A percentile compares a stretch with the other conserved stretches of the same genome.
These are phyloP conservation scores for Achlya hypogyna DNA, from an alignment of 352 stramenopile genomes.

Conservation along the genomic window DNA sequence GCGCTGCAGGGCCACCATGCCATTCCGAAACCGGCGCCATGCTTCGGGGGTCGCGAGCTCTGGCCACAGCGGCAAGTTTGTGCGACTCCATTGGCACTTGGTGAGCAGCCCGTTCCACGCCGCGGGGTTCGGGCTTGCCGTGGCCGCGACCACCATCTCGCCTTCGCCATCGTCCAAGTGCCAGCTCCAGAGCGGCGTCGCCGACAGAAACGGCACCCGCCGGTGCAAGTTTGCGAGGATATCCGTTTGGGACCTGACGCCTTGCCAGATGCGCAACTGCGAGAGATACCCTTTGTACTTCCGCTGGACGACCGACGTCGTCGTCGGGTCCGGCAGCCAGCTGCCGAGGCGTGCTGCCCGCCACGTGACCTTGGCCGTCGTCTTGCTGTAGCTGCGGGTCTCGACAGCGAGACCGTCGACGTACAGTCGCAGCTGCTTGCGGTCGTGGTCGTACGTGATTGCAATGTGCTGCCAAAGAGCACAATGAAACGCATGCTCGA, in stretches of 20 bases:
- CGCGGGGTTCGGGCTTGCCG: slow-evolving; percentile 31
- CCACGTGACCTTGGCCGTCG: slow-evolving; percentile 40
- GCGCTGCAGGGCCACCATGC: not conserved
- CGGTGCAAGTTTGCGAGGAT: slow-evolving; percentile 59
- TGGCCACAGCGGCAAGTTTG: slow-evolving; percentile 49
- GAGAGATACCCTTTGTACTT: slow-evolving; percentile 65
- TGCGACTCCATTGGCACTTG: slow-evolving; percentile 54
- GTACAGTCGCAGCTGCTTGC: slow-evolving; percentile 29
- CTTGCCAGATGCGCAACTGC: slow-evolving; percentile 64
- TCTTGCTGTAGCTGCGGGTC: slow-evolving; percentile 31
- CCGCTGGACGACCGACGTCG: slow-evolving; percentile 32
- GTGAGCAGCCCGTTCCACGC: slow-evolving; percentile 28
- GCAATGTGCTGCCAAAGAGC: slow-evolving; percentile 66
- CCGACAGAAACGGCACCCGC: slow-evolving; percentile 33
- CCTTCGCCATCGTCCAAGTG: slow-evolving; percentile 1
- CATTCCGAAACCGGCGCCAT: not conserved
- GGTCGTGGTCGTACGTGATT: slow-evolving; percentile 35
- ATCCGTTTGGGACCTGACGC: slow-evolving; percentile 30
- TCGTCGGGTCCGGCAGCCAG: slow-evolving; percentile 48
- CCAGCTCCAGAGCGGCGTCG: slow-evolving; percentile 51
- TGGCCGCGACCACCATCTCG: slow-evolving; percentile 22
- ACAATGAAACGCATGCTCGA: slow-evolving; percentile 43
- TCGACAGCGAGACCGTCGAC: slow-evolving; percentile 45
- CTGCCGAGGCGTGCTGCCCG: slow-evolving; percentile 52
- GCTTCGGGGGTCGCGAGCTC: not conserved